Conservation (phyloP, 768 basidiomycete genomes). For the Leccinum pellstonianum region DNA sequence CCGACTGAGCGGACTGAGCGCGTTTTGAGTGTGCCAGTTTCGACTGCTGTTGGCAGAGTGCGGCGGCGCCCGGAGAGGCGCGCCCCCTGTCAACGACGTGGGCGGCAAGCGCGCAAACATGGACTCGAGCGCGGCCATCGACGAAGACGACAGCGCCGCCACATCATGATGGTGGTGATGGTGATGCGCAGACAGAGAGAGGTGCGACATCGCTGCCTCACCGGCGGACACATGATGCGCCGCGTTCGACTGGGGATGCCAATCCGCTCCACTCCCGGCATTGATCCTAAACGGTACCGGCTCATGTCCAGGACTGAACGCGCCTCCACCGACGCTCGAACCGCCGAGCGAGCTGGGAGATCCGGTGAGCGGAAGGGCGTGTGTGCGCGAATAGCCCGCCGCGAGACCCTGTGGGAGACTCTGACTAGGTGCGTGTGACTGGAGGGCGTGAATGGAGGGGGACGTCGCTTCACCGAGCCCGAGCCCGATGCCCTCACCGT, state of each 20-base stretch:
- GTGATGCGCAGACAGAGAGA: constrained; percentile 27
- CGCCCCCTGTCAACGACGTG: not conserved
- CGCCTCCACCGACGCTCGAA: constrained; percentile 23
- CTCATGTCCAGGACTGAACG: constrained; percentile 32
- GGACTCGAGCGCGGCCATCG: constrained; percentile 41
- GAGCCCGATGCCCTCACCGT: constrained; percentile 16
- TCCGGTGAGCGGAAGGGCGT: constrained; percentile 43
- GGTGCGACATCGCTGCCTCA: constrained; percentile 22
- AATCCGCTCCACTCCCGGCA: constrained; percentile 25
- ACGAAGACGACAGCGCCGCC: constrained; percentile 6
- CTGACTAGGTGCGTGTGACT: constrained; percentile 87
- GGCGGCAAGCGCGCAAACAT: constrained; percentile 51
- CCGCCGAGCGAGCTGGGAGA: too few relatives aligned
- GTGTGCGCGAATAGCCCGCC: constrained; percentile 76
- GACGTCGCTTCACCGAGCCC: constrained; percentile 43
- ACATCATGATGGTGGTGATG: constrained; percentile 28
- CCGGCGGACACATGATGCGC: constrained; percentile 11
- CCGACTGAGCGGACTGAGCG: constrained; percentile 60
- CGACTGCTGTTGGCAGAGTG: constrained; percentile 25
- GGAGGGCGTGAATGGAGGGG: constrained; percentile 78
- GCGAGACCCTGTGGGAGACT: constrained; percentile 64
- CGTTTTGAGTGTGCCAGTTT: constrained; percentile 37
- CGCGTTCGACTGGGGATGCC: constrained; percentile 29
- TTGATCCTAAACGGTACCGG: constrained; percentile 33
- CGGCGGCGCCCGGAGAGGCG: constrained; percentile 30